phyloP scores from a whole-genome alignment of 805 yeast species.

The Starmera quercuum region DNA sequence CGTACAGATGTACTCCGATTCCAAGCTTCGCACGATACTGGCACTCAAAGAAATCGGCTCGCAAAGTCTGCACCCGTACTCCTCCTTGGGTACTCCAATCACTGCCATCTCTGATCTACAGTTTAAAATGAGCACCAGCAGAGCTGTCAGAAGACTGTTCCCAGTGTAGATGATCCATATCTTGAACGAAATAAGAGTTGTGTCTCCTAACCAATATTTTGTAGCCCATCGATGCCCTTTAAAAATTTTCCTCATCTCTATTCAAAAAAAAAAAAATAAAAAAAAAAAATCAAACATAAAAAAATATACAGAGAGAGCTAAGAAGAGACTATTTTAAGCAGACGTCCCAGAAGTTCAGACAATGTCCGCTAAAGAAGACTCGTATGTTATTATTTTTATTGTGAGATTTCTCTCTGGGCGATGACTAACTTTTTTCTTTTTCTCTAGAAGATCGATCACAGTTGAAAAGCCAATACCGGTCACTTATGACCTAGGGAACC shows the following conservation, averaged over 20 bases:
- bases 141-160: slow-evolving; percentile 19
- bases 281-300: not conserved
- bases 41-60: slow-evolving; percentile 21
- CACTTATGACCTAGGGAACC: slow-evolving; percentile 80
- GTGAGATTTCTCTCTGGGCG: not conserved
- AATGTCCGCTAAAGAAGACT: too few relatives aligned
- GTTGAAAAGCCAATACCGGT: slow-evolving; percentile 92
- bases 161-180: slow-evolving; percentile 11
- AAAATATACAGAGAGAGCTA: not conserved
- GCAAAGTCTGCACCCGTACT: too few relatives aligned
- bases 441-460: slow-evolving; percentile 58
- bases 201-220: not conserved
- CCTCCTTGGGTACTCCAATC: too few relatives aligned
- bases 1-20: slow-evolving; percentile 22
- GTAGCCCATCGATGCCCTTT: too few relatives aligned
- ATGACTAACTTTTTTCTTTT: not conserved
- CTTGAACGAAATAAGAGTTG: not conserved
- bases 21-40: slow-evolving; percentile 22
- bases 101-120: too few relatives aligned
- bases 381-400: not conserved
- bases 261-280: not conserved
- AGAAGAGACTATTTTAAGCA: not conserved
- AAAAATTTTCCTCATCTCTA: not conserved
- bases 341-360: too few relatives aligned
- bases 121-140: slow-evolving; percentile 10